Conservation (phyloP, 2,329 filamentous ascomycete species). For the Pseudogymnoascus sp. region DNA sequence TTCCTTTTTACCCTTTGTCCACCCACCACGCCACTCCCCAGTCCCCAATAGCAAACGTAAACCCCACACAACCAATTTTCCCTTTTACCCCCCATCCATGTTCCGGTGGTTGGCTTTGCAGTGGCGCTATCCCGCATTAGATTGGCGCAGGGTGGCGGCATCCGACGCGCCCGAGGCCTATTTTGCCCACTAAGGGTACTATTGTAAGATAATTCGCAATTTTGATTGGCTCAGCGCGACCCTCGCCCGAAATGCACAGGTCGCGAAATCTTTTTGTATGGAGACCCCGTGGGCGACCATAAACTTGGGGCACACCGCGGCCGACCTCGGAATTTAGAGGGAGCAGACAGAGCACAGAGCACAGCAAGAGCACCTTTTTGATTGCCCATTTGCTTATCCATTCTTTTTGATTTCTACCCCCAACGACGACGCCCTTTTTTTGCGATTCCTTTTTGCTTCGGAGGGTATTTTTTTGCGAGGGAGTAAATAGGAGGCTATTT, state of each 20-base stretch:
- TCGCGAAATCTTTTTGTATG: conserved; percentile 6
- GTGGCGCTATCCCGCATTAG: neutral
- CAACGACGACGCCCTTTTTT: neutral
- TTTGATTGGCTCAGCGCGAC: neutral
- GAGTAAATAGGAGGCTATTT: neutral
- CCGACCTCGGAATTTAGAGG: conserved; percentile 5
- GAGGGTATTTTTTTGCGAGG: neutral
- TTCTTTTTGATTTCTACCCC: neutral
- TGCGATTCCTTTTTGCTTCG: neutral
- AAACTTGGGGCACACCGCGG: neutral
- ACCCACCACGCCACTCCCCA: neutral
- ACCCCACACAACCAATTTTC: neutral
- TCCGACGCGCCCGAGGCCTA: conserved; percentile 2
- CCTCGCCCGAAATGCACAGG: neutral
- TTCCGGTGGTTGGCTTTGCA: neutral
- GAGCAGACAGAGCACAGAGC: neutral
- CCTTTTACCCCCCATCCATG: conserved; percentile 4
- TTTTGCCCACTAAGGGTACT: neutral
- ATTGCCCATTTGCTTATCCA: neutral
- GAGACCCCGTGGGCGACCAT: neutral
- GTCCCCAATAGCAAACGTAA: too few relatives aligned
- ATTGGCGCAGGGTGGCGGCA: neutral
- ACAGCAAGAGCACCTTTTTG: neutral
- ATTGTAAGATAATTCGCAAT: neutral
- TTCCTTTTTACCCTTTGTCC: neutral